These are phyloP conservation scores for Yamagishiella unicocca DNA, from an alignment of 139 green algal genomes.

Conservation along the genomic window DNA sequence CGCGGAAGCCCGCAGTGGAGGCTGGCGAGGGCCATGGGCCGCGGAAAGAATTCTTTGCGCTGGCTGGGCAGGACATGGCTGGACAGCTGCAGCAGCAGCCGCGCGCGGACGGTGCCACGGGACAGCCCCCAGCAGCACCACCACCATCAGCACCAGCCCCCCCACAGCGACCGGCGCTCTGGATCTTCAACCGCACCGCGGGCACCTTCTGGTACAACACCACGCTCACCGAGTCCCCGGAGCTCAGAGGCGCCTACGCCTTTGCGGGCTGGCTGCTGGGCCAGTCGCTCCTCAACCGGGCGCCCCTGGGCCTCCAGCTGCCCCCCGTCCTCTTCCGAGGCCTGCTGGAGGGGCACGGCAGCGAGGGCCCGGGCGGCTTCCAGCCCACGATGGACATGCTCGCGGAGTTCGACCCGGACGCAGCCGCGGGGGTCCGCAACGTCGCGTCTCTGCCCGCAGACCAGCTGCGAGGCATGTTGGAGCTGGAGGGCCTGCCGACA, in stretches of 20 bases:
- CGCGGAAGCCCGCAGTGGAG: constrained; percentile 54
- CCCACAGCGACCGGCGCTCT: constrained; percentile 45
- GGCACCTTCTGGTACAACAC: constrained; percentile 72
- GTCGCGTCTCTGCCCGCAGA: constrained; percentile 44
- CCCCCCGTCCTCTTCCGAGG: constrained; percentile 59
- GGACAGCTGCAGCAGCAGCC: constrained; percentile 8
- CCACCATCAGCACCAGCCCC: not conserved
- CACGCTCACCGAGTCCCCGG: constrained; percentile 1
- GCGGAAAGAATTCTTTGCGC: constrained; percentile 74
- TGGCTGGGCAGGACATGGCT: constrained; percentile 49
- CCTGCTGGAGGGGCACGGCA: constrained; percentile 51
- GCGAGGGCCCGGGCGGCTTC: constrained; percentile 17
- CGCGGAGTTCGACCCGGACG: constrained; percentile 65
- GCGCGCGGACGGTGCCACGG: not conserved
- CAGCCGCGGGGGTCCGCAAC: constrained; percentile 27
- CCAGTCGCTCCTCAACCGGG: constrained; percentile 63
- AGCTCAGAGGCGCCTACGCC: constrained; percentile 42
- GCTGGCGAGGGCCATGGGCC: constrained; percentile 74
- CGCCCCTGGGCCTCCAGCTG: constrained; percentile 58
- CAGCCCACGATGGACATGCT: constrained; percentile 58
- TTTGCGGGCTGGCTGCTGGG: constrained; percentile 71
- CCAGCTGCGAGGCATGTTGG: constrained; percentile 63
- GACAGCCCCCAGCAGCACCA: not conserved
- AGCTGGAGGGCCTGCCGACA: constrained; percentile 54
- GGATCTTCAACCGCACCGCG: constrained; percentile 55